These are phyloP conservation scores for Pichia sp. DNA, from an alignment of 1,139 yeast genomes.

Conservation along the genomic window DNA sequence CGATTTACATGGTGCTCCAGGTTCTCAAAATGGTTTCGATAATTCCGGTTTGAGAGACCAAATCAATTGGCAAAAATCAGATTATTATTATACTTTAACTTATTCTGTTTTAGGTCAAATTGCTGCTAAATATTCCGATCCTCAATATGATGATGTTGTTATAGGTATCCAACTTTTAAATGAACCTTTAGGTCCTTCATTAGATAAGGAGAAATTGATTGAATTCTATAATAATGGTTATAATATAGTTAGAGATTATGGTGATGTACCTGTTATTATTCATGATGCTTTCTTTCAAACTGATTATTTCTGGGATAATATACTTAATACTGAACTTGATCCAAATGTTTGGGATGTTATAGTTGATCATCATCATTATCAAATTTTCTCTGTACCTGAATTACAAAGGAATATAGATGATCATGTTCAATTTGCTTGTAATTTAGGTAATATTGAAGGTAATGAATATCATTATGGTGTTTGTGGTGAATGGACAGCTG, in stretches of 20 bases:
- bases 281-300: conserved; percentile 50
- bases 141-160: conserved; percentile 39
- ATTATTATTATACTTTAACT: conserved; percentile 44
- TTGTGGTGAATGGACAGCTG: conserved; percentile 81
- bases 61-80: conserved; percentile 45
- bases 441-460: conserved; percentile 22
- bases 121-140: conserved; percentile 38
- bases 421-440: conserved; percentile 30
- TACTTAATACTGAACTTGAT: conserved; percentile 33
- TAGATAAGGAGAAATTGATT: conserved; percentile 34
- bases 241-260: conserved; percentile 31
- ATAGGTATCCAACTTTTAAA: conserved; percentile 58
- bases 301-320: conserved; percentile 43
- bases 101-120: conserved; percentile 38
- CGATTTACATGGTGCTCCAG: conserved; percentile 93
- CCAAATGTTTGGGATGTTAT: conserved; percentile 32
- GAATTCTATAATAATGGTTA: conserved; percentile 39
- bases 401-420: conserved; percentile 34
- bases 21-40: conserved; percentile 96
- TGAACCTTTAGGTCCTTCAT: conserved; percentile 49
- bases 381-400: conserved; percentile 43
- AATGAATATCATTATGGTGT: conserved; percentile 40
- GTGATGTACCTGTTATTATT: conserved; percentile 39
- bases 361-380: conserved; percentile 62
- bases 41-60: conserved; percentile 81